phyloP scores from a whole-genome alignment of 2,329 filamentous ascomycete species.

The Acrocalymma vagum region DNA sequence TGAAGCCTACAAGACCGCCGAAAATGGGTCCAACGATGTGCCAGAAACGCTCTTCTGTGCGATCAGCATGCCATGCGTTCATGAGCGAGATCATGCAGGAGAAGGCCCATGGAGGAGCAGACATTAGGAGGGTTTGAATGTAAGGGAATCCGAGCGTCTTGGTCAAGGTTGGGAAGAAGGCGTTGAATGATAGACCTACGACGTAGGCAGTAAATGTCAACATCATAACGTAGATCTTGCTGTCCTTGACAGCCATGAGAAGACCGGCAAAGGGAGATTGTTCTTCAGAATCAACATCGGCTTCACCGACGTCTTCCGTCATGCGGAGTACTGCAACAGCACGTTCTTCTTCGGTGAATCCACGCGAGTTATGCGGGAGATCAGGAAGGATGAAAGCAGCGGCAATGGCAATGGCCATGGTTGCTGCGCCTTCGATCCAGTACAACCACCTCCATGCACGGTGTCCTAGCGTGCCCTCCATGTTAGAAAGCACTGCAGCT shows the following conservation, averaged over 20 bases:
- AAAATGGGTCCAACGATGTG: constrained; percentile 58
- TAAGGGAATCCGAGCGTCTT: constrained; percentile 48
- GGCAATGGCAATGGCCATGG: constrained; percentile 41
- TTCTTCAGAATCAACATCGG: constrained; percentile 50
- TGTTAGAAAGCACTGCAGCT: constrained; percentile 49
- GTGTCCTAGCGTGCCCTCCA: constrained; percentile 44
- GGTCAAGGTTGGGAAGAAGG: constrained; percentile 49
- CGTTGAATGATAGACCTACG: constrained; percentile 55
- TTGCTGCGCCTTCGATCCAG: constrained; percentile 50
- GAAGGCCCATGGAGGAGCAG: constrained; percentile 59
- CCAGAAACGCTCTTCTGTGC: constrained; percentile 60
- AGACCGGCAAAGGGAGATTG: constrained; percentile 63
- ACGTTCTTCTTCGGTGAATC: constrained; percentile 58
- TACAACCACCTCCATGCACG: constrained; percentile 51
- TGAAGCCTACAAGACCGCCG: constrained; percentile 54
- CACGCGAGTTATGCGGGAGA: constrained; percentile 51
- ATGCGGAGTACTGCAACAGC: constrained; percentile 47
- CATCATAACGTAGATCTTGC: constrained; percentile 72
- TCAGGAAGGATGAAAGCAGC: constrained; percentile 43
- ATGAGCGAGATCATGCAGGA: constrained; percentile 58
- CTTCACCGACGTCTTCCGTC: constrained; percentile 61
- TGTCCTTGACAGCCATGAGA: constrained; percentile 67
- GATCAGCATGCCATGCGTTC: constrained; percentile 62
- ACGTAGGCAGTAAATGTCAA: constrained; percentile 69
- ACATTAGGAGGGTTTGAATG: constrained; percentile 48